phyloP scores from a whole-genome alignment of 164 flowering plant genomes.

The Nymphaea thermarum region DNA sequence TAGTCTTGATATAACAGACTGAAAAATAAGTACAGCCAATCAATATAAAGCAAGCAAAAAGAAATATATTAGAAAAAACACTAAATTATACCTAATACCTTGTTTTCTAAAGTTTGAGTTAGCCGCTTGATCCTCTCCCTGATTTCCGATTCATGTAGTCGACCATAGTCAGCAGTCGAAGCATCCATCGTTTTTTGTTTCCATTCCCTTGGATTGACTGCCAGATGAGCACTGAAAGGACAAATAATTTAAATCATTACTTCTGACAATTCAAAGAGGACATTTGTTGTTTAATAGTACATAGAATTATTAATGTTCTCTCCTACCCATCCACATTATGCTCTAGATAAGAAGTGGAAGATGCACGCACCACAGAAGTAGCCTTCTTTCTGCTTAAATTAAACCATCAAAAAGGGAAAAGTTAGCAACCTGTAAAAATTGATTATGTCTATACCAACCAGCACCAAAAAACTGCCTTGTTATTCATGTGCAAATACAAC shows the following conservation, averaged over 20 bases:
- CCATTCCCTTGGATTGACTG: slow-evolving; percentile 76
- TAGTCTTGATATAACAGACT: slow-evolving; percentile 48
- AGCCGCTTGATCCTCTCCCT: slow-evolving; percentile 49
- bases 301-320: background rate
- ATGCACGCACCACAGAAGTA: slow-evolving; percentile 17
- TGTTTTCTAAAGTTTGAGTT: slow-evolving; percentile 34
- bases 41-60: too few species aligned
- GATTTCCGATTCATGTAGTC: slow-evolving; percentile 43
- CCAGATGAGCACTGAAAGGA: slow-evolving; percentile 42
- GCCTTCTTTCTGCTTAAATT: slow-evolving; percentile 7
- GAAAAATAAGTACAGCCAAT: slow-evolving; percentile 4
- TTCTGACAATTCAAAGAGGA: too few species aligned
- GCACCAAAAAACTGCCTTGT: too few species aligned
- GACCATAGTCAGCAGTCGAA: slow-evolving; percentile 11
- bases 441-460: too few species aligned
- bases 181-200: slow-evolving; percentile 19
- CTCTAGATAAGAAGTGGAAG: slow-evolving; percentile 28
- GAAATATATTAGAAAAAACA: too few species aligned
- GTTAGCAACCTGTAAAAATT: too few species aligned
- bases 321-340: slow-evolving; percentile 47
- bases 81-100: slow-evolving; percentile 25
- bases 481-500: too few species aligned
- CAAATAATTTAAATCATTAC: background rate
- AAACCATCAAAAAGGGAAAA: too few species aligned
- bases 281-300: too few species aligned